Evolutionary conservation across 805 yeast species (phyloP).

Genomic region (Maudiozyma pseudohumilis): DNA sequence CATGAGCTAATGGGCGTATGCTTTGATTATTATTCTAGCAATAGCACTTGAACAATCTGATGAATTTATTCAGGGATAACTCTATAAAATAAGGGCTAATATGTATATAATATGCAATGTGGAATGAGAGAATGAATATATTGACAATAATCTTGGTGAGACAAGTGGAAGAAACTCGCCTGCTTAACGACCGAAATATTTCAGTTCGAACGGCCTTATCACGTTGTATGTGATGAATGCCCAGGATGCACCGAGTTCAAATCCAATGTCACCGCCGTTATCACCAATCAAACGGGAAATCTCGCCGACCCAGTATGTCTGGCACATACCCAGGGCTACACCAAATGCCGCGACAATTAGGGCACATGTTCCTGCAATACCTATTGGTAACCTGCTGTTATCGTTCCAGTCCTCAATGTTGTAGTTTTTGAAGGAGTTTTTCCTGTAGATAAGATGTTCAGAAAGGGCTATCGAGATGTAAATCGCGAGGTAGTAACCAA

Average conservation of each 20-base stretch:
- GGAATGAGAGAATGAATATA: neutral
- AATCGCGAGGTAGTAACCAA: slow-evolving; percentile 84
- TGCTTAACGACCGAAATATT: slow-evolving; percentile 39
- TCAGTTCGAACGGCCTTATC: slow-evolving; percentile 56
- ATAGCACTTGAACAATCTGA: neutral
- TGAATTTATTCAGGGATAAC: neutral
- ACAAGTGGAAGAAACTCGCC: too few relatives aligned
- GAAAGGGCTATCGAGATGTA: slow-evolving; percentile 66
- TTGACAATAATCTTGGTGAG: neutral
- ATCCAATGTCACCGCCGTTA: slow-evolving; percentile 79
- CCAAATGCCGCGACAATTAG: slow-evolving; percentile 81
- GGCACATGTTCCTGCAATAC: slow-evolving; percentile 68
- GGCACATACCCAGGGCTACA: slow-evolving; percentile 79
- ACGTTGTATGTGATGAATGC: slow-evolving; percentile 51
- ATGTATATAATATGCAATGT: neutral
- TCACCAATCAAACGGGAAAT: slow-evolving; percentile 52
- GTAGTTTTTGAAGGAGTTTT: slow-evolving; percentile 49
- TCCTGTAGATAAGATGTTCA: slow-evolving; percentile 75
- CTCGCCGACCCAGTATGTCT: slow-evolving; percentile 74
- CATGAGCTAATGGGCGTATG: neutral
- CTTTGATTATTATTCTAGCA: neutral
- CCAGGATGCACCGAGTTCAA: slow-evolving; percentile 63
- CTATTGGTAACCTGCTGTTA: slow-evolving; percentile 53
- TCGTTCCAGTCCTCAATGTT: slow-evolving; percentile 54
- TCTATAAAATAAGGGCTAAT: neutral